phyloP scores from a whole-genome alignment of 306 rosid species.

The Gillenia trifoliata region DNA sequence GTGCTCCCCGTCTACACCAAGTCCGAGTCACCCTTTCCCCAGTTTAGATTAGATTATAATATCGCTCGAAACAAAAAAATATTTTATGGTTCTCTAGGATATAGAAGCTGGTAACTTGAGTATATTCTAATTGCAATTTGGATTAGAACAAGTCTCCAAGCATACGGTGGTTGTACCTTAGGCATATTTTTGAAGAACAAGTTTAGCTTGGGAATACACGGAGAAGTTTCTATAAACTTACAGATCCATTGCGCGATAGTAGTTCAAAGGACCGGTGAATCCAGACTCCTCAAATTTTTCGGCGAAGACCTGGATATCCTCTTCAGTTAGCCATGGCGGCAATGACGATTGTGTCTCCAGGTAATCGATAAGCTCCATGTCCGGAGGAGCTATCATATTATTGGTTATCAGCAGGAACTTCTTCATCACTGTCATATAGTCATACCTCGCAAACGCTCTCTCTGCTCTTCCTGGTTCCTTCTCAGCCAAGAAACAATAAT shows the following conservation, averaged over 20 bases:
- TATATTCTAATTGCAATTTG: background rate
- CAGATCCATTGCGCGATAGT: conserved; percentile 70
- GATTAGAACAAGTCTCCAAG: background rate
- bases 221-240: conserved; percentile 25
- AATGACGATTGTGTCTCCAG: conserved; percentile 50
- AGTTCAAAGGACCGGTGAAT: conserved; percentile 74
- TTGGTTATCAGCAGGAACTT: conserved; percentile 40
- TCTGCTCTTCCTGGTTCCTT: conserved; percentile 83
- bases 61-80: no score
- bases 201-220: background rate
- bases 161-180: conserved; percentile 5
- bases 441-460: conserved; percentile 74
- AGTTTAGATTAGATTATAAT: background rate
- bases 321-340: conserved; percentile 73
- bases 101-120: background rate
- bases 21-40: background rate
- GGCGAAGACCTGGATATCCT: conserved; percentile 60
- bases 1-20: background rate
- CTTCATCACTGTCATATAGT: conserved; percentile 66
- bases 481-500: conserved; percentile 11
- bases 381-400: conserved; percentile 43
- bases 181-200: background rate
- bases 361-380: conserved; percentile 66
- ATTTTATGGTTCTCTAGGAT: background rate
- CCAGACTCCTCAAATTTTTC: conserved; percentile 76